Base-by-base conservation (phyloP, 2,329 filamentous ascomycete genomes). In the Arthrobotrys pseudoclavata region DNA sequence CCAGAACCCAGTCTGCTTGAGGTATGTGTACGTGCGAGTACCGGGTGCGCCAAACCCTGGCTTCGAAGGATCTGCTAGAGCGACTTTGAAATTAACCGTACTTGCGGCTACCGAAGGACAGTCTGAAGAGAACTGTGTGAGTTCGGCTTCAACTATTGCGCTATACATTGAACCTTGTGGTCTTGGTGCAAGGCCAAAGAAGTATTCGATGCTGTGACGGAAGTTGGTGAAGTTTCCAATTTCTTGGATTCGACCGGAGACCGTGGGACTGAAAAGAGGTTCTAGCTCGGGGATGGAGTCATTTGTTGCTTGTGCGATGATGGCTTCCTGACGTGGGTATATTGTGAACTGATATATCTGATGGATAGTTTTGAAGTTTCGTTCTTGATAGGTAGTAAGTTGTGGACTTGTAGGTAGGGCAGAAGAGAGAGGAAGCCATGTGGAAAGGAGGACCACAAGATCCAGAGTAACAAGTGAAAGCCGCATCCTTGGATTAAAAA, bases 1-100 rank as follows among this genome's bases (percentile, higher is more conserved):
- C 85, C 85, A 87, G 79, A 86, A 87, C 0, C 85, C 84, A 12
- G 85, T 76, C 78, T 84, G 83, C 79, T 84, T 85, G 61, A 85
- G 79, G 10, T 82, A 82, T 12, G 82, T 81, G 42, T 57, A 22
- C 6, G 24, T 55, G 6, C 84, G 64, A 10, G 79, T 71, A 4
- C 82, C 83, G 31, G 48, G 18, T 26, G 40, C 12, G 6, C 47
- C 47, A 15, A 50, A 50, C 10, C 47, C 47, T 13, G 47, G 47
- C 9, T 50, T 50, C 20, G 47, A 50, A 13, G 12, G 15, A n/a
- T 84, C 64, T 4, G 12, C 40, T 0, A 52, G 47, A 4, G 47
- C 29, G 9, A 76, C 57, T 15, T 66, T 76, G 31, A 76, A 76
- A 15, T 34, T 42, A 0, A 76, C 72, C 0, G 72, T 76, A 42